Base-by-base conservation (phyloP, 345 rosid genomes). In the Salix udensis region DNA sequence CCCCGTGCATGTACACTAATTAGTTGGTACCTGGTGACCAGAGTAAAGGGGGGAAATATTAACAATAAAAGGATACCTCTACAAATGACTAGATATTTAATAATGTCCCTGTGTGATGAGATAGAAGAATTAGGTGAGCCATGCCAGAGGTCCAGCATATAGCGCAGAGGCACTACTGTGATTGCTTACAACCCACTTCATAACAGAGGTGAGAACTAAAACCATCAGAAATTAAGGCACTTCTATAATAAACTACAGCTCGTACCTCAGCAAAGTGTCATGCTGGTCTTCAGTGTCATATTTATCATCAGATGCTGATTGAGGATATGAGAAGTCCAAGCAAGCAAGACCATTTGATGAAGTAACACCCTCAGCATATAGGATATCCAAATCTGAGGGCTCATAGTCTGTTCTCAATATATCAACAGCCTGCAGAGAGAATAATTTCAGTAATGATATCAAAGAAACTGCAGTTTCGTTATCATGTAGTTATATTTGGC, bases 321-420 rank as follows among this genome's bases (percentile, higher is more conserved):
- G 94, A 65, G 98, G 97, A 85, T 88, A 94, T 19, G 95, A 88
- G 88, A 93, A 96, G 62, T 94, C 97, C 62, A 92, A 85, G 84
- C 88, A 91, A 82, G 95, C 91, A 79, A 96, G 88, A 72, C 99
- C 98, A 87, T 95, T 94, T 16, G 99, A 92, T 39, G 98, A 96
- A 67, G 97, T 94, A 69, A 94, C 94, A 77, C 97, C 97, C 82
- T 96, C 98, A 30, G 99, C 97, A 82, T 91, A 87, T 31, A 96
- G 88, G 82, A 96, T 94, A 85, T 96, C 99, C 80, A 91, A 72
- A 85, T 96, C 92, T 16, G 97, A 92, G n/a, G 98, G 98, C 79
- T 91, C 97, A 67, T 96, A 96, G 77, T 96, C 98, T 76, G 81
- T 79, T 83, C 85, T 86, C 82, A 94, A 85, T 81, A 92, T 83